phyloP scores from a whole-genome alignment of 805 yeast species.

The Deakozyma indianensis region DNA sequence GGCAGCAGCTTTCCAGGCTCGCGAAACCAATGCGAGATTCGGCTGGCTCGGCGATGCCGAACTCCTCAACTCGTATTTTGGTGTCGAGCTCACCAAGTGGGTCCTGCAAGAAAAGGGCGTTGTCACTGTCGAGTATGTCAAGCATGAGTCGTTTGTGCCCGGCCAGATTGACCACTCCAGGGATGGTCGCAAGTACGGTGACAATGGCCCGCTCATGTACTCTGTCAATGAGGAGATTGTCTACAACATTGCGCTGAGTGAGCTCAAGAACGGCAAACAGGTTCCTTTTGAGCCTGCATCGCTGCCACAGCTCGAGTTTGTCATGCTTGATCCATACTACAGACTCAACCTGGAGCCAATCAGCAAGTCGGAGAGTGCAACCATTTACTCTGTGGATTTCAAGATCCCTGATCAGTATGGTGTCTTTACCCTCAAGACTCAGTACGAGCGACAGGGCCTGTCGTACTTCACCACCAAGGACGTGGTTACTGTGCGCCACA shows the following conservation, averaged over 20 bases:
- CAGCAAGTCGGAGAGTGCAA: conserved; percentile 22
- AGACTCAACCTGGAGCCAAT: conserved; percentile 47
- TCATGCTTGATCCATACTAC: conserved; percentile 91
- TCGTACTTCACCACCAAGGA: conserved; percentile 50
- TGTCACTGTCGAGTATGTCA: conserved; percentile 37
- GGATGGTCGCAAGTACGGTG: conserved; percentile 4
- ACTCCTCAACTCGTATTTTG: conserved; percentile 31
- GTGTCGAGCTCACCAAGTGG: conserved; percentile 44
- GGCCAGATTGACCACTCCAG: conserved; percentile 18
- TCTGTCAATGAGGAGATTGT: conserved; percentile 60
- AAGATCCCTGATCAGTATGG: conserved; percentile 93
- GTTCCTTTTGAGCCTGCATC: conserved; percentile 34
- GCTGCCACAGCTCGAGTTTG: conserved; percentile 60
- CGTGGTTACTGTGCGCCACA: conserved; percentile 77
- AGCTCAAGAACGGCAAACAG: conserved; percentile 48
- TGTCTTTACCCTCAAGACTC: conserved; percentile 71
- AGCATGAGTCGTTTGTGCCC: conserved; percentile 35
- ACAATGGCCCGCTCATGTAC: conserved; percentile 28
- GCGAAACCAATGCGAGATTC: conserved; percentile 55
- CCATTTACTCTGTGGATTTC: conserved; percentile 40
- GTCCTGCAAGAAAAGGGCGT: conserved; percentile 55
- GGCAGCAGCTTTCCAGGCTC: conserved; percentile 66
- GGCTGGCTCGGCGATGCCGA: conserved; percentile 66
- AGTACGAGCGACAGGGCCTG: conserved; percentile 67
- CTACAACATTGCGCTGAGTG: conserved; percentile 31